phyloP scores from a whole-genome alignment of 2,329 filamentous ascomycete genomes.

The Neofusicoccum sp. region DNA sequence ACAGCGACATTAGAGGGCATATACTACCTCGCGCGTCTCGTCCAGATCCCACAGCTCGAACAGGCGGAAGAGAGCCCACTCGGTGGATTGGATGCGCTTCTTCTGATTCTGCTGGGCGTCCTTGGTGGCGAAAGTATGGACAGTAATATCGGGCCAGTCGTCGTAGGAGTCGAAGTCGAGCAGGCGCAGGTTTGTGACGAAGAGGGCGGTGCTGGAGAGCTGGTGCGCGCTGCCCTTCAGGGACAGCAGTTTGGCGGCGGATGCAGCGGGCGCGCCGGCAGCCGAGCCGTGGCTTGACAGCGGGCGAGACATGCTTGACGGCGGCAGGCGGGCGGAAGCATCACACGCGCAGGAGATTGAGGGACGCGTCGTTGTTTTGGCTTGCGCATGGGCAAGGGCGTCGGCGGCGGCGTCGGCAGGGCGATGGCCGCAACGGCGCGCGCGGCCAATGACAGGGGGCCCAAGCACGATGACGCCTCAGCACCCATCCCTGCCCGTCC shows the following conservation, averaged over 20 bases:
- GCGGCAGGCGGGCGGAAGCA: neutral
- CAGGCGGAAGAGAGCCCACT: constrained; percentile 88
- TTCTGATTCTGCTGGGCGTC: constrained; percentile 73
- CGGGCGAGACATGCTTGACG: constrained; percentile 19
- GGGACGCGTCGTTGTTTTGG: constrained; percentile 3
- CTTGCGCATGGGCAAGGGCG: neutral
- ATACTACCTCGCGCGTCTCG: constrained; percentile 67
- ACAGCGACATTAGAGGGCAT: neutral
- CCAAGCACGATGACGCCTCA: neutral
- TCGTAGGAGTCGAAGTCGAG: constrained; percentile 72
- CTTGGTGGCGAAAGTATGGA: constrained; percentile 66
- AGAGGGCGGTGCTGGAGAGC: constrained; percentile 49
- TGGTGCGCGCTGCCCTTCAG: constrained; percentile 9
- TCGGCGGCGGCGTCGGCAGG: neutral
- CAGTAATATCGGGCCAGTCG: constrained; percentile 78
- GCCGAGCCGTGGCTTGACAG: constrained; percentile 12
- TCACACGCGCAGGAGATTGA: neutral
- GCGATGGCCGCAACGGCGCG: neutral
- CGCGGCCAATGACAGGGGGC: constrained; percentile 7
- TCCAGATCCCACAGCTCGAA: constrained; percentile 80
- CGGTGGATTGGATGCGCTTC: constrained; percentile 74
- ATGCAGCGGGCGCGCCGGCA: constrained; percentile 21
- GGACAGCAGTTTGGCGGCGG: neutral
- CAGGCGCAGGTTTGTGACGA: constrained; percentile 80
- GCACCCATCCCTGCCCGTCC: neutral